Conservation (phyloP, 108 stramenopile species). For the Nitzschia palea region DNA sequence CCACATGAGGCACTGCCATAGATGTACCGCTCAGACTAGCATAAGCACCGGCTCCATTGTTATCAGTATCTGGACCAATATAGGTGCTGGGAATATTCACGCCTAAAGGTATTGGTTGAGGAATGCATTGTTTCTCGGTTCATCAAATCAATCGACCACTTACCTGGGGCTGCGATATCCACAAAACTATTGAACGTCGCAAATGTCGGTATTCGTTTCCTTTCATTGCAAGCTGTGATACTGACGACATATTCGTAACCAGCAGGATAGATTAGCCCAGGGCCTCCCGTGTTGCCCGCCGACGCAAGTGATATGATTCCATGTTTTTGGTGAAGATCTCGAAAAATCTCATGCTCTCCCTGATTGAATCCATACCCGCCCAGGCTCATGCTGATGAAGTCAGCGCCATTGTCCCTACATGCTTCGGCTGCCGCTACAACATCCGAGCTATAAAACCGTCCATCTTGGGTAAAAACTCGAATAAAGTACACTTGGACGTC, state of each 20-base stretch:
- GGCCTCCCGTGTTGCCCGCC: conserved; percentile 53
- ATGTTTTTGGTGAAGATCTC: conserved; percentile 29
- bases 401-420: conserved; percentile 45
- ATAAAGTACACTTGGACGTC: conserved; percentile 41
- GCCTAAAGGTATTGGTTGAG: no score
- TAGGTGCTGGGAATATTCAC: conserved; percentile 47
- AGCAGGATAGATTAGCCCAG: conserved; percentile 44
- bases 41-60: not conserved
- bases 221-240: conserved; percentile 44
- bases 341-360: conserved; percentile 29
- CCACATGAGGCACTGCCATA: conserved; percentile 72
- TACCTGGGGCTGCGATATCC: conserved; percentile 66
- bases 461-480: conserved; percentile 39
- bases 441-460: conserved; percentile 38
- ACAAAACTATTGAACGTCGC: conserved; percentile 47
- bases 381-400: conserved; percentile 51
- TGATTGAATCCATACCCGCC: conserved; percentile 31
- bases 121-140: no score
- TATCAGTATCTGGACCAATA: conserved; percentile 4
- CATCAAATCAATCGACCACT: no score
- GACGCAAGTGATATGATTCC: conserved; percentile 58
- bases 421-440: conserved; percentile 42
- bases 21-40: conserved; percentile 54
- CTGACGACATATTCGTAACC: conserved; percentile 46
- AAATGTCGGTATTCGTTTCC: conserved; percentile 34